These are phyloP conservation scores for Wallacemonas sp. DNA, from an alignment of 208 protist species.

Conservation along the genomic window DNA sequence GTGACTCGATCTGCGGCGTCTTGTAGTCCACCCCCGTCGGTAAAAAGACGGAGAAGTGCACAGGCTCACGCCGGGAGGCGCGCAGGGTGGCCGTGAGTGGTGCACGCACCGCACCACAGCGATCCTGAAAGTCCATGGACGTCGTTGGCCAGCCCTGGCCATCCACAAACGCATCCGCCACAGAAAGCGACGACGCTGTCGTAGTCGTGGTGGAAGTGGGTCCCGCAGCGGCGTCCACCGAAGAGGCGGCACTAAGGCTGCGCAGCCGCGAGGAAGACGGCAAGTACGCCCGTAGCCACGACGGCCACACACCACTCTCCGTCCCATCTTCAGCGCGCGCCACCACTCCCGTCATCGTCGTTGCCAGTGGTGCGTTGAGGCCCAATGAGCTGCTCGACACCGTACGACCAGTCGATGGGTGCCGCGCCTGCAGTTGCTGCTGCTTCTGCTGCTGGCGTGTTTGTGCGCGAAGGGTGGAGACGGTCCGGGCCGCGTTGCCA, in stretches of 20 bases:
- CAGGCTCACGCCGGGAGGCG: constrained; percentile 1
- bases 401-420: too few relatives aligned
- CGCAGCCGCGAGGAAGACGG: background rate
- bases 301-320: too few relatives aligned
- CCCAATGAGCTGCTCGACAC: too few relatives aligned
- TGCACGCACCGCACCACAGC: constrained; percentile 48
- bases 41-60: constrained; percentile 33
- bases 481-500: constrained; percentile 7
- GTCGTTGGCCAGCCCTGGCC: constrained; percentile 48
- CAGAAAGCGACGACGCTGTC: too few relatives aligned
- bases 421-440: background rate
- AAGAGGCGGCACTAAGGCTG: too few relatives aligned
- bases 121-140: constrained; percentile 52
- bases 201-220: too few relatives aligned
- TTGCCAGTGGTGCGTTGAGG: too few relatives aligned
- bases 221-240: too few relatives aligned
- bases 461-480: constrained; percentile 2
- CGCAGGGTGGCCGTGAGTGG: constrained; percentile 35
- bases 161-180: background rate
- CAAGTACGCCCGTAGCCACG: constrained; percentile 6
- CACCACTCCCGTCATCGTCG: too few relatives aligned
- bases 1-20: constrained; percentile 3
- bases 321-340: too few relatives aligned
- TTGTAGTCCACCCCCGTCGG: constrained; percentile 10
- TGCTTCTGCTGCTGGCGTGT: background rate